phyloP scores from a whole-genome alignment of 1,284 basidiomycete genomes.

The Blastosporella zonata region DNA sequence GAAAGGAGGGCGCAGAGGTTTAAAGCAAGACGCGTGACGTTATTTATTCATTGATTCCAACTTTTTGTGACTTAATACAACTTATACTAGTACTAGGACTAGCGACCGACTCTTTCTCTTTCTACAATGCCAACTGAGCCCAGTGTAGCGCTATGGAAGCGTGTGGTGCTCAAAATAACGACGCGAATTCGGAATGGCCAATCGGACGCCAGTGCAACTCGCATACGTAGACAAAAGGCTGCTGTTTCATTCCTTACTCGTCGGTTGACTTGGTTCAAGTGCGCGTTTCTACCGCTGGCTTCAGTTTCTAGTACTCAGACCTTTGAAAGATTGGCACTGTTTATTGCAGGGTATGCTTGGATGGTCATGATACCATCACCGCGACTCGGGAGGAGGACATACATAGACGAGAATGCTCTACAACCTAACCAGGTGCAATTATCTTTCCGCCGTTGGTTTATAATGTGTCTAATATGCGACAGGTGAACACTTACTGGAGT shows the following conservation, averaged over 20 bases:
- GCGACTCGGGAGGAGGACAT: conserved; percentile 64
- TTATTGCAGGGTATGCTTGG: conserved; percentile 71
- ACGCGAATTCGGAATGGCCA: conserved; percentile 6
- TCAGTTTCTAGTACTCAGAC: conserved; percentile 2
- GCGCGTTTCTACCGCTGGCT: conserved; percentile 11
- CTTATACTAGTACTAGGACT: neutral
- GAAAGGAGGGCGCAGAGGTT: neutral
- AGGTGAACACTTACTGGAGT: conserved; percentile 87
- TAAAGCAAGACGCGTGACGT: neutral
- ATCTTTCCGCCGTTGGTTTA: neutral
- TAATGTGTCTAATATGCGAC: neutral
- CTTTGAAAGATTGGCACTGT: conserved; percentile 43
- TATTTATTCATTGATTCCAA: too few species aligned
- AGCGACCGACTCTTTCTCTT: neutral
- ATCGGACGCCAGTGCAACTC: conserved; percentile 30
- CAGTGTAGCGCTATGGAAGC: conserved; percentile 5
- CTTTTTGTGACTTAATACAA: neutral
- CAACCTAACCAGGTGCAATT: conserved; percentile 77
- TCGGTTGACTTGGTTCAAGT: conserved; percentile 34
- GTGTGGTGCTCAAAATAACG: conserved; percentile 8
- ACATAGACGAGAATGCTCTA: conserved; percentile 92
- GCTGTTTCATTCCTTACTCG: conserved; percentile 29
- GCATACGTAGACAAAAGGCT: conserved; percentile 39
- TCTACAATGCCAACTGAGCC: conserved; percentile 2
- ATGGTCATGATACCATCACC: conserved; percentile 67